These are phyloP conservation scores for Alternaria triticina DNA, from an alignment of 2,329 filamentous ascomycete genomes.

Conservation along the genomic window DNA sequence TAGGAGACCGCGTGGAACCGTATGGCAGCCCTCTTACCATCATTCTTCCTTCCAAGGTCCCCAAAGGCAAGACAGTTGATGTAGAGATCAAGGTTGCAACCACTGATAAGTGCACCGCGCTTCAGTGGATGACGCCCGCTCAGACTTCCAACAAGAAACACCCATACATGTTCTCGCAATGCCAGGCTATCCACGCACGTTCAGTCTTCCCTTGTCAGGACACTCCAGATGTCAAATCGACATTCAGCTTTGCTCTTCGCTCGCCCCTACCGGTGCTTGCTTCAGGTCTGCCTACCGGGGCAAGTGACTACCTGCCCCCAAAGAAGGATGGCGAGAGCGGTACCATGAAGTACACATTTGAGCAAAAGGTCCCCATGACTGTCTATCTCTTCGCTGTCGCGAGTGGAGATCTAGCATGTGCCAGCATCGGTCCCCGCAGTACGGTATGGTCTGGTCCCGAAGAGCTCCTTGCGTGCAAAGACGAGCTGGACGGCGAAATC, in stretches of 20 bases:
- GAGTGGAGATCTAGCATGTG: constrained; percentile 79
- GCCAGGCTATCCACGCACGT: constrained; percentile 93
- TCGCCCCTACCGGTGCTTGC: constrained; percentile 90
- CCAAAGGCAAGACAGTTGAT: constrained; percentile 55
- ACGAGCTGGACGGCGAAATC: constrained; percentile 90
- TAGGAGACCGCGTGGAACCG: constrained; percentile 73
- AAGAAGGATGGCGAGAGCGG: constrained; percentile 60
- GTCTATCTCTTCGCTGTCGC: constrained; percentile 95
- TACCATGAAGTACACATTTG: constrained; percentile 77
- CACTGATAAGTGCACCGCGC: constrained; percentile 84
- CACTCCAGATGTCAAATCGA: constrained; percentile 97
- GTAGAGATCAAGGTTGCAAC: constrained; percentile 68
- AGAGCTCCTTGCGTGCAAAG: constrained; percentile 81
- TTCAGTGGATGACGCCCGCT: constrained; percentile 93
- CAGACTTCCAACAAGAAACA: constrained; percentile 96
- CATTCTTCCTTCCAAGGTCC: constrained; percentile 54
- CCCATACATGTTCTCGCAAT: constrained; percentile 98
- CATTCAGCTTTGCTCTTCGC: constrained; percentile 85
- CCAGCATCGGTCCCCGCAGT: constrained; percentile 85
- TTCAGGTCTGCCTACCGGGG: constrained; percentile 72
- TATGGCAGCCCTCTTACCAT: constrained; percentile 76
- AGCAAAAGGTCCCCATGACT: constrained; percentile 91
- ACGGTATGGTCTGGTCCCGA: constrained; percentile 87
- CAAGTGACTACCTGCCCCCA: constrained; percentile 56
- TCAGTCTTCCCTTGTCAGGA: constrained; percentile 97